phyloP scores from a whole-genome alignment of 2,329 filamentous ascomycete species.

The Calonectria honghensis region DNA sequence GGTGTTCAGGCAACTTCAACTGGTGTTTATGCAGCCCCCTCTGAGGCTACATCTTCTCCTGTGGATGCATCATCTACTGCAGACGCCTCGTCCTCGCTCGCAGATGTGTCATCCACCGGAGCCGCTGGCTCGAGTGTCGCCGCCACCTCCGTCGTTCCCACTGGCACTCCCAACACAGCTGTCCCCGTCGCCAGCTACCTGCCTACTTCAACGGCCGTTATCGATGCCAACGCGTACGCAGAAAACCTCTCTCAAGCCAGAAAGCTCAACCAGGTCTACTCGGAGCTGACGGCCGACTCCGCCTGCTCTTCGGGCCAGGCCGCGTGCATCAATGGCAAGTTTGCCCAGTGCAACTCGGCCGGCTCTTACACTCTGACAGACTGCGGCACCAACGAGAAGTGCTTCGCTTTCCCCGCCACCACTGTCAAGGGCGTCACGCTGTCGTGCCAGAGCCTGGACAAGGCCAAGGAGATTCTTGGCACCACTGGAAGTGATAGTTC shows the following conservation, averaged over 20 bases:
- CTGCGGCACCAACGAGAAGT: slow-evolving; percentile 61
- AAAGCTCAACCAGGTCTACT: slow-evolving; percentile 69
- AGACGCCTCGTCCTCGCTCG: slow-evolving; percentile 38
- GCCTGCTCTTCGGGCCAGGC: slow-evolving; percentile 68
- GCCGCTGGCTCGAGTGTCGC: slow-evolving; percentile 44
- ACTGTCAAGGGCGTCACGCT: slow-evolving; percentile 68
- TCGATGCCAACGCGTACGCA: slow-evolving; percentile 64
- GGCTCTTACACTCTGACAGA: slow-evolving; percentile 65
- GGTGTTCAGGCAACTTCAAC: neutral
- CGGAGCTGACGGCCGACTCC: slow-evolving; percentile 65
- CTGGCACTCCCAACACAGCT: slow-evolving; percentile 57
- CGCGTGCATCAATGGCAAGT: slow-evolving; percentile 71
- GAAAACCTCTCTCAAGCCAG: slow-evolving; percentile 67
- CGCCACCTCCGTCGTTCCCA: slow-evolving; percentile 37
- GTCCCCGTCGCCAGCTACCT: slow-evolving; percentile 66
- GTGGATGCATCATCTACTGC: slow-evolving; percentile 38
- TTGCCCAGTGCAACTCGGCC: slow-evolving; percentile 66
- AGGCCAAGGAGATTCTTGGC: slow-evolving; percentile 67
- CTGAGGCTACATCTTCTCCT: slow-evolving; percentile 35
- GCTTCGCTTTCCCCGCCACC: slow-evolving; percentile 74
- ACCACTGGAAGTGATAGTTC: slow-evolving; percentile 36
- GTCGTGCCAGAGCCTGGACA: slow-evolving; percentile 65
- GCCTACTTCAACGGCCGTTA: slow-evolving; percentile 62
- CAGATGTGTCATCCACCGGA: slow-evolving; percentile 37
- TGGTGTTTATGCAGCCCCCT: slow-evolving; percentile 32